Percentiles rank a stretch among this genome's conserved stretches.
phyloP scores from a whole-genome alignment of 352 stramenopile species.

The Pythium vanterpoolii region DNA sequence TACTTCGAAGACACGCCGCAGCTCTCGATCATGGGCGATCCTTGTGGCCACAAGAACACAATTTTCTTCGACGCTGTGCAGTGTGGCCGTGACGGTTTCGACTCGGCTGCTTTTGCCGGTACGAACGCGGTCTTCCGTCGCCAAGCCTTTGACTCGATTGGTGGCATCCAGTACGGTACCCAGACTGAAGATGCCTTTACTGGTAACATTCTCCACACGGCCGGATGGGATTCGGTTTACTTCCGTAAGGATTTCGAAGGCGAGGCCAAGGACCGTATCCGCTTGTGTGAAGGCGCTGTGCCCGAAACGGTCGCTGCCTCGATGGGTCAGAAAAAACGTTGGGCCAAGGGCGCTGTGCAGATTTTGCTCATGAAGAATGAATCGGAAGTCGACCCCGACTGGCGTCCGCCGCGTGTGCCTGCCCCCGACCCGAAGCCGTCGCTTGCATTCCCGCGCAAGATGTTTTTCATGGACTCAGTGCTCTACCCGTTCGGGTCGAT shows the following conservation, averaged over 20 bases:
- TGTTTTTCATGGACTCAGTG: conserved; percentile 90
- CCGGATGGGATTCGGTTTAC: conserved; percentile 85
- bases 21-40: conserved; percentile 82
- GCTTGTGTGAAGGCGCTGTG: conserved; percentile 77
- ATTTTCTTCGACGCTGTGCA: conserved; percentile 91
- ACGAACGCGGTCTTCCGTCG: conserved; percentile 89
- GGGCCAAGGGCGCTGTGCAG: conserved; percentile 85
- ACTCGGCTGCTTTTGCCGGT: conserved; percentile 85
- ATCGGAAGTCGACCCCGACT: conserved; percentile 86
- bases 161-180: conserved; percentile 87
- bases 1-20: conserved; percentile 89
- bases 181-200: conserved; percentile 91
- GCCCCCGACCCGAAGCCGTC: conserved; percentile 80
- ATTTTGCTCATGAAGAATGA: conserved; percentile 90
- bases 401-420: conserved; percentile 76
- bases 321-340: conserved; percentile 87
- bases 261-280: conserved; percentile 82
- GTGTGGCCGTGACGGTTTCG: conserved; percentile 84
- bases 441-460: conserved; percentile 80
- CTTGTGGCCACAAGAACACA: conserved; percentile 87
- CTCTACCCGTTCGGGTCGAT: conserved; percentile 88
- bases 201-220: conserved; percentile 81
- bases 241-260: conserved; percentile 90
- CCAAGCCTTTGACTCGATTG: conserved; percentile 86
- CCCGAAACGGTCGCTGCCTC: conserved; percentile 82